Evolutionary conservation across 805 yeast species (phyloP), one percentile per base, ranked within the genome.

Genomic region (Candida nemodendra): DNA sequence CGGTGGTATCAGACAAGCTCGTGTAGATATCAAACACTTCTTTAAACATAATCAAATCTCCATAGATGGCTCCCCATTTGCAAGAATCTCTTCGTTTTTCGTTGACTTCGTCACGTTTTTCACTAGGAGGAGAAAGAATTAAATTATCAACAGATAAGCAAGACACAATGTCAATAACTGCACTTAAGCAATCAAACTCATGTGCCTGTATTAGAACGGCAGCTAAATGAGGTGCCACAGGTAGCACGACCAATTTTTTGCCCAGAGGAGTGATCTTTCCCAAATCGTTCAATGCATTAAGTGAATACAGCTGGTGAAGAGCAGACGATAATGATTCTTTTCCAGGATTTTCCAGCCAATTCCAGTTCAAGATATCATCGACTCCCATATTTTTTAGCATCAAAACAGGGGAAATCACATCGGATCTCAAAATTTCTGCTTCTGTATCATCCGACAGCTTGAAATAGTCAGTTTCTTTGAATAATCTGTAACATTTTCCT

Each of bases 271-370:
- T 91, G 45, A 93, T 79, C 18, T 74, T 66, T 1, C 98, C 98
- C 1, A 62, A 50, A 47, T 81, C 84, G 57, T 86, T 78, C 28
- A 93, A 65, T 0, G 99, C 98, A 6, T 80, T 81, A 30, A 93
- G 66, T 8, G 87, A 72, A 54, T 82, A 86, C 33, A 93, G 71
- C 38, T 90, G 85, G 40, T 79, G 78, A 38, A 93, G 68, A 0
- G 96, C 95, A 34, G 88, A 68, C 12, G 82, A 57, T 21, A 93
- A 68, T 0, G 96, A 74, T 7, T 81, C 84, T 47, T 77, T 73
- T 3, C 93, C 90, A 0, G 99, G 99, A 47, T 84, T 76, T 57
- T 91, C 95, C 29, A 93, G 69, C 98, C 99, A 93, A 15, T 85
- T 71, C 90, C 97, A 93, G 42, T 79, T 76, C 32, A 88, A 62